Evolutionary conservation across 2,329 filamentous ascomycete genomes (phyloP), one percentile per base, ranked within the genome.

Genomic region (Leptographium procerum): DNA sequence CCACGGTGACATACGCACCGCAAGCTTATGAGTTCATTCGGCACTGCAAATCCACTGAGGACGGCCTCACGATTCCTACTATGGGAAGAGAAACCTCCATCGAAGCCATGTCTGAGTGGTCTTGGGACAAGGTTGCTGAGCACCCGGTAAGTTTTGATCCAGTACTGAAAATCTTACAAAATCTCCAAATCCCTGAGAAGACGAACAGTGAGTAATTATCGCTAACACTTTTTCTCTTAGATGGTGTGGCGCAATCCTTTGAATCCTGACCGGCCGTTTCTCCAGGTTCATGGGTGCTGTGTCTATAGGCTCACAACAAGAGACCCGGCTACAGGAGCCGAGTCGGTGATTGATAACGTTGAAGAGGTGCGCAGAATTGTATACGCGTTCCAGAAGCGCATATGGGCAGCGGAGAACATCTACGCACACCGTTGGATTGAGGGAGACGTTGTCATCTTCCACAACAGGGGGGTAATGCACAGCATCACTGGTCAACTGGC

Each of bases 351-450:
- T 31, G 60, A 61, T 36, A 56, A 63, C 43, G 57, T 63, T 9
- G 71, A 59, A 24, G n/a, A 58, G 36, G 60, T 59, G 7, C 61
- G 61, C 19, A 28, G 34, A 0, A 55, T 52, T 1, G 55, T 61
- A 11, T 61, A 61, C 31, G 48, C 16, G 3, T 50, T 63, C 60
- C 60, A 61, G 58, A 52, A 52, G n/a, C 56, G 34, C 22, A 36
- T 60, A 24, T 59, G 59, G 58, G 79, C 81, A 10, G 86, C 88
- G 0, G 69, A 77, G 59, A 75, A 77, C 61, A 86, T 91, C 11
- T 90, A 89, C 67, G 75, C 86, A 6, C 85, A 90, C 65, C 85
- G 90, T 63, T 91, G 87, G 88, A 75, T 86, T 64, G 82, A 88
- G 66, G 87, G 87, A 4, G 88, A 91, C 66, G 70, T 89, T 60